Evolutionary conservation across 2,329 filamentous ascomycete species (phyloP).

Genomic region (Cladosporium colombiae): DNA sequence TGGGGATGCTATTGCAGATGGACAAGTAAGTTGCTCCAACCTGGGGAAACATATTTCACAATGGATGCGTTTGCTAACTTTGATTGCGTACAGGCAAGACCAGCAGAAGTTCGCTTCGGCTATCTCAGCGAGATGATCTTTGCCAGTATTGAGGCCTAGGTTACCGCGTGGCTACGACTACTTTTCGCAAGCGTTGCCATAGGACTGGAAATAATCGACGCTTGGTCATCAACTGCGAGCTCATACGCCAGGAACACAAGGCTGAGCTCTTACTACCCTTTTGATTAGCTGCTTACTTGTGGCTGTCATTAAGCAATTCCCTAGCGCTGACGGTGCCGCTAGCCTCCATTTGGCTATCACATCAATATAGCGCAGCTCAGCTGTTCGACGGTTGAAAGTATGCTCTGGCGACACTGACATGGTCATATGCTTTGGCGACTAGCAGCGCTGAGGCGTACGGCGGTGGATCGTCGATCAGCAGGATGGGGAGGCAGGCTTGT

Average conservation of each 20-base stretch:
- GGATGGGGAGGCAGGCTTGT: constrained; percentile 1
- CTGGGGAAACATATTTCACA: neutral
- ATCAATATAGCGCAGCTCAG: constrained; percentile 1
- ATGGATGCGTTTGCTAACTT: constrained; percentile 28
- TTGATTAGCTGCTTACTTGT: neutral
- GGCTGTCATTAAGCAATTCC: constrained; percentile 2
- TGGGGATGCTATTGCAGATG: constrained; percentile 75
- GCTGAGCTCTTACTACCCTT: neutral
- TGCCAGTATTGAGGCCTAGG: neutral
- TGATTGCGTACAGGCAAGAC: constrained; percentile 56
- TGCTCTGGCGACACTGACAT: neutral
- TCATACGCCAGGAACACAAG: neutral
- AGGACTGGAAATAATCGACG: neutral
- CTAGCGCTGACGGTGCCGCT: constrained; percentile 2
- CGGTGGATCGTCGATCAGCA: neutral
- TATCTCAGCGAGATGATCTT: constrained; percentile 55
- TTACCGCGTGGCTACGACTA: neutral
- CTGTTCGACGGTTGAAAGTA: neutral
- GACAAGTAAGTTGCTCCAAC: constrained; percentile 61
- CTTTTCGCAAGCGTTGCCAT: neutral
- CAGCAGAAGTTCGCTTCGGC: constrained; percentile 86
- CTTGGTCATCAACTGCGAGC: neutral
- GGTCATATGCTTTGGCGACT: constrained; percentile 1
- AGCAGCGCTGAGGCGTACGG: neutral
- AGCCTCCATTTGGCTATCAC: neutral